These are phyloP conservation scores for Waltergamsia citrina DNA, from an alignment of 2,329 filamentous ascomycete species.

Conservation along the genomic window DNA sequence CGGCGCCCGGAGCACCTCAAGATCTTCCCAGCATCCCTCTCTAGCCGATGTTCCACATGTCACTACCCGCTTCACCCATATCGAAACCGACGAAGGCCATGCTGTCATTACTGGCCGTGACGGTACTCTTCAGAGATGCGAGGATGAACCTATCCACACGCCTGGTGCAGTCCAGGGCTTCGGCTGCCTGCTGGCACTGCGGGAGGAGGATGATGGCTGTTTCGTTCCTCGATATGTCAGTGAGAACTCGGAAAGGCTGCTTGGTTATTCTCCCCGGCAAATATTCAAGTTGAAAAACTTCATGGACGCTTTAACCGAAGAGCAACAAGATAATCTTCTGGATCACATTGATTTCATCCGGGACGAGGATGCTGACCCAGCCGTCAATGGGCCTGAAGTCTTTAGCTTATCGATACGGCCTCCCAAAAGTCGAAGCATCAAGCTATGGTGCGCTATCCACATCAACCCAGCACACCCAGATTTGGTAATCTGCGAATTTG, in stretches of 20 bases:
- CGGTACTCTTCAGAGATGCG: conserved; percentile 66
- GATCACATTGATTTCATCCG: conserved; percentile 85
- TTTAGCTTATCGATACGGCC: conserved; percentile 68
- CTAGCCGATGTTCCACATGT: conserved; percentile 37
- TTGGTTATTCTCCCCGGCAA: conserved; percentile 68
- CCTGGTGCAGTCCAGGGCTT: conserved; percentile 77
- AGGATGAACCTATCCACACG: conserved; percentile 85
- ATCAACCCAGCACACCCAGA: conserved; percentile 58
- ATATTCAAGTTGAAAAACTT: conserved; percentile 70
- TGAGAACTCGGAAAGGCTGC: conserved; percentile 67
- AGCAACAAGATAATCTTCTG: conserved; percentile 73
- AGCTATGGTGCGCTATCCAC: conserved; percentile 85
- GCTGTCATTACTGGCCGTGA: conserved; percentile 74
- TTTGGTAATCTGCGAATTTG: conserved; percentile 79
- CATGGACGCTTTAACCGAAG: conserved; percentile 73
- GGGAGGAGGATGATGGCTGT: conserved; percentile 58
- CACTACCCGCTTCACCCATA: conserved; percentile 70
- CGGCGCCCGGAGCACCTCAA: conserved; percentile 9
- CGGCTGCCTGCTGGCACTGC: conserved; percentile 64
- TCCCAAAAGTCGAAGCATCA: conserved; percentile 45
- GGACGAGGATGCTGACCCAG: conserved; percentile 70
- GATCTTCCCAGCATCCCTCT: conserved; percentile 8
- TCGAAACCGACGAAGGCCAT: conserved; percentile 68
- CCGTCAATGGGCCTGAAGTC: conserved; percentile 72
- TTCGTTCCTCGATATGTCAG: conserved; percentile 66